Evolutionary conservation across 371 early-diverging fungal species (phyloP), one percentile per base, ranked within the genome.

Genomic region (Mortierella sp.): DNA sequence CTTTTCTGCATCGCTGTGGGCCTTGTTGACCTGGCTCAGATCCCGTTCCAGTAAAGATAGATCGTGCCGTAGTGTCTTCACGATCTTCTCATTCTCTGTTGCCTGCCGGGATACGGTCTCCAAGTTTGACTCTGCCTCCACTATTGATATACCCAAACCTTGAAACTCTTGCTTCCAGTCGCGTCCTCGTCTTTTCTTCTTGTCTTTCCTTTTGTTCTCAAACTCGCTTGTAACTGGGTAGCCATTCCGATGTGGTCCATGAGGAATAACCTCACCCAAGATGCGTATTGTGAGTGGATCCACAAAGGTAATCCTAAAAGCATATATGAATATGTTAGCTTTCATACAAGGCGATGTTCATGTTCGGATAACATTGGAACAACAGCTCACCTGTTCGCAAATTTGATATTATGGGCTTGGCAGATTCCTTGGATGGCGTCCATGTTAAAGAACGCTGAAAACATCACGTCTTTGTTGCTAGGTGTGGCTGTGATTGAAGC

Each of bases 381-480:
- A 3, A 8, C 25, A 21, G 21, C 47, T 47, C 22, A 47, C 47
- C 47, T 47, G 21, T 49, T 28, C 16, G 9, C 2, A 22, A 52
- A 52, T 3, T 22, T 17, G 1, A 52, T 37, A 2, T 24, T 24
- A 39, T 53, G 40, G 2, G 24, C 5, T 3, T 16, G 4, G 28
- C 54, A 53, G 2, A 53, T 6, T 12, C 5, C 2, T 7, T 40
- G 24, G 21, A 53, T 12, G 9, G 24, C 39, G 9, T 21, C n/a
- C 10, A 53, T 5, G 25, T 53, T 25, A 22, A 53, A 53, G 19
- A 53, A 53, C 3, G 40, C 39, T 24, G 22, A n/a, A 40, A 53
- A 22, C 1, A 53, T 13, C 0, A 40, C 54, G 1, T 24, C 9
- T 14, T 53, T 53, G 25, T 53, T 37, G 3, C 2, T 5, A 1